A percentile compares a stretch with the other conserved stretches of the same genome.
Evolutionary conservation across 2,329 filamentous ascomycete genomes (phyloP).

Genomic region (Chaetomium olivaceum): DNA sequence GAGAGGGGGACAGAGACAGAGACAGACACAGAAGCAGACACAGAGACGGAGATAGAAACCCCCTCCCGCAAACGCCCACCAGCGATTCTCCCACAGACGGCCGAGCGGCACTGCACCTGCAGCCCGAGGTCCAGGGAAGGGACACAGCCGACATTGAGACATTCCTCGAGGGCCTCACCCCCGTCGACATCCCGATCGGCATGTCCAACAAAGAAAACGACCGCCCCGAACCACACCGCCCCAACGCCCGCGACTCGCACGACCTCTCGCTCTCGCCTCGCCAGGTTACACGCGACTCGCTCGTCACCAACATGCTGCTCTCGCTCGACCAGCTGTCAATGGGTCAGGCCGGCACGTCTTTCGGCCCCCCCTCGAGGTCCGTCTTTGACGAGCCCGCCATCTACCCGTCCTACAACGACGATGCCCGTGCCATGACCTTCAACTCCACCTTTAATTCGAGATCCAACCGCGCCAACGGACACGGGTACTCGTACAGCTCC

Average conservation of each 20-base stretch:
- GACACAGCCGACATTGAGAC: constrained; percentile 40
- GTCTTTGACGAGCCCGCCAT: constrained; percentile 44
- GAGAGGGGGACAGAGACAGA: neutral
- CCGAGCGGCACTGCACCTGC: constrained; percentile 36
- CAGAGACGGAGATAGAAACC: constrained; percentile 1
- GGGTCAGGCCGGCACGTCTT: constrained; percentile 44
- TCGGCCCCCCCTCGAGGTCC: constrained; percentile 31
- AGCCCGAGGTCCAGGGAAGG: constrained; percentile 27
- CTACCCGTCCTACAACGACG: constrained; percentile 37
- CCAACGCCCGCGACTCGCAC: constrained; percentile 66
- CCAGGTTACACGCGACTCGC: constrained; percentile 79
- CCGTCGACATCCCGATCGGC: constrained; percentile 41
- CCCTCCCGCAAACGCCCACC: constrained; percentile 37
- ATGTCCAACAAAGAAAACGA: constrained; percentile 38
- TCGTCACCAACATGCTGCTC: constrained; percentile 93
- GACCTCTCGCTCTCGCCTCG: constrained; percentile 79
- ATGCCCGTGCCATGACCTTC: constrained; percentile 34
- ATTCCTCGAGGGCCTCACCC: constrained; percentile 44
- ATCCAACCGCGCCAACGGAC: constrained; percentile 37
- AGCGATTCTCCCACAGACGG: constrained; percentile 29
- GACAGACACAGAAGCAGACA: neutral
- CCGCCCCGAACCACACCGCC: constrained; percentile 34
- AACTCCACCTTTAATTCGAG: constrained; percentile 25
- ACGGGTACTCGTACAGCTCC: constrained; percentile 61
- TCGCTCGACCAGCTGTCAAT: constrained; percentile 83